Evolutionary conservation across 306 rosid genomes (phyloP).

Genomic region (Parietaria judaica): DNA sequence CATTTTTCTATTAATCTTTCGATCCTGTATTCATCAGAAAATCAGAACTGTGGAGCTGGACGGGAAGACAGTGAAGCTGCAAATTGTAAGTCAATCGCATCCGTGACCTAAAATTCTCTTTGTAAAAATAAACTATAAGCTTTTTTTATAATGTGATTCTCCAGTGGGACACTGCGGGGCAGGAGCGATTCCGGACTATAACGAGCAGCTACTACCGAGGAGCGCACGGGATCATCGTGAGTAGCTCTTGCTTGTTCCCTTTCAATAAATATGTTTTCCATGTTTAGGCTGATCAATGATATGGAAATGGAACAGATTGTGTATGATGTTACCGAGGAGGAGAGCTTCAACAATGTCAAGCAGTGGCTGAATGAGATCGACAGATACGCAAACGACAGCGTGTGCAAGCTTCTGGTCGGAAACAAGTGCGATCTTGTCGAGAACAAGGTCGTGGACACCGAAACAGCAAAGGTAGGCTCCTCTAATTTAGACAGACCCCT

Average conservation of each 20-base stretch:
- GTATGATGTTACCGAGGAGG: slow-evolving; percentile 92
- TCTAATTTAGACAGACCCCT: not conserved
- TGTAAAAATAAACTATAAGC: too few species aligned
- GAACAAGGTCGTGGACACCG: slow-evolving; percentile 80
- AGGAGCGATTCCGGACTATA: slow-evolving; percentile 97
- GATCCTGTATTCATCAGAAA: slow-evolving; percentile 45
- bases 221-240: slow-evolving; percentile 96
- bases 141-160: not conserved
- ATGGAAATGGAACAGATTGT: slow-evolving; percentile 61
- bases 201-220: slow-evolving; percentile 98
- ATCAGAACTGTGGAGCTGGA: slow-evolving; percentile 82
- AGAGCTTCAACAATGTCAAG: slow-evolving; percentile 95
- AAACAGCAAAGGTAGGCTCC: slow-evolving; percentile 65
- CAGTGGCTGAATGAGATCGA: slow-evolving; percentile 96
- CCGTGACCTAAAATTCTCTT: not conserved
- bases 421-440: slow-evolving; percentile 84
- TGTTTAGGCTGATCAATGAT: slow-evolving; percentile 1
- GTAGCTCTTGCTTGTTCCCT: slow-evolving; percentile 10
- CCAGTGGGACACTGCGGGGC: slow-evolving; percentile 99
- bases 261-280: not conserved
- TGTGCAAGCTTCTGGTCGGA: slow-evolving; percentile 93
- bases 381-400: slow-evolving; percentile 85
- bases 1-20: not conserved
- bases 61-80: slow-evolving; percentile 90
- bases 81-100: slow-evolving; percentile 59